Percentiles rank a stretch among this genome's conserved stretches.
Conservation (phyloP, 805 yeast species). For the Wickerhamomyces chambardii region DNA sequence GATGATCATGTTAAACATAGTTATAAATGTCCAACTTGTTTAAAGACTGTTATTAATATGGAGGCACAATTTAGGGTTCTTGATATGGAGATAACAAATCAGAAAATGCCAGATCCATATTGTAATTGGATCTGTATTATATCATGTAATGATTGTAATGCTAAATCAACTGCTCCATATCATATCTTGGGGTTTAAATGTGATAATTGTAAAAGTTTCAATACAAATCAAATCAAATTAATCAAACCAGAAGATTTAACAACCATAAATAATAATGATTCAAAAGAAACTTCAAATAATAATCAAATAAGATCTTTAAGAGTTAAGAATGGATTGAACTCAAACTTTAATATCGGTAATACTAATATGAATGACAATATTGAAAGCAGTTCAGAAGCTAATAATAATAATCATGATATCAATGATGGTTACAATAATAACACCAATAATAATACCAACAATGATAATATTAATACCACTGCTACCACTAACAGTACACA, state of each 20-base stretch:
- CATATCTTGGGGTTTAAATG: slow-evolving; percentile 87
- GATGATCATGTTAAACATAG: slow-evolving; percentile 74
- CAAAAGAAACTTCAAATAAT: background rate
- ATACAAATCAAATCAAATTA: slow-evolving; percentile 66
- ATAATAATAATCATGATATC: too few relatives aligned
- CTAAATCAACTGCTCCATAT: slow-evolving; percentile 64
- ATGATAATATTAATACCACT: too few relatives aligned
- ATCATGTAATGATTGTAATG: slow-evolving; percentile 82
- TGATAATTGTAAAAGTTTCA: slow-evolving; percentile 79
- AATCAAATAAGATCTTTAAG: background rate
- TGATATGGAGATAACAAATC: slow-evolving; percentile 73
- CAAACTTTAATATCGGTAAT: slow-evolving; percentile 16
- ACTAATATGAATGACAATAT: background rate
- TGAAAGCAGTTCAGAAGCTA: too few relatives aligned
- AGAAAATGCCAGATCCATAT: slow-evolving; percentile 76
- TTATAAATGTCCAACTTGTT: slow-evolving; percentile 88
- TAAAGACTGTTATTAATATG: slow-evolving; percentile 77
- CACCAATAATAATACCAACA: too few relatives aligned
- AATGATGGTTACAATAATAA: too few relatives aligned
- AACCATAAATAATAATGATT: background rate
- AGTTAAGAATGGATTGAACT: slow-evolving; percentile 11
- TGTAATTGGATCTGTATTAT: slow-evolving; percentile 67
- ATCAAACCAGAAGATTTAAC: slow-evolving; percentile 58
- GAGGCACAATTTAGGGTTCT: slow-evolving; percentile 81
- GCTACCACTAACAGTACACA: too few relatives aligned